Conservation (phyloP, 2,329 filamentous ascomycete genomes). For the Stagonosporopsis cucurbitacearum region DNA sequence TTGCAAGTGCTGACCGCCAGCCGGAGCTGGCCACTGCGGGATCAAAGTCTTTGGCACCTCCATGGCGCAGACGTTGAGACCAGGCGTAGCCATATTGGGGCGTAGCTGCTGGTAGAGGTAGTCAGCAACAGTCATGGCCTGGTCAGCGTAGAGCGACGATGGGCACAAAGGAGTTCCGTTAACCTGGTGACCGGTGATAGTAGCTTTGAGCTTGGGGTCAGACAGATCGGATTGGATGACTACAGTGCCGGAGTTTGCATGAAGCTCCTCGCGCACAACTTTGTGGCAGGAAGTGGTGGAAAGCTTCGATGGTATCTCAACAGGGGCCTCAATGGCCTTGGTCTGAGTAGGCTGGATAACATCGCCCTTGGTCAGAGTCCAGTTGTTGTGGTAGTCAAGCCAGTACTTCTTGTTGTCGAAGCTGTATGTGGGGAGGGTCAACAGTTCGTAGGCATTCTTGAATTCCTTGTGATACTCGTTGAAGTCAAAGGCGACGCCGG, state of each 20-base stretch:
- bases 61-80: slow-evolving; percentile 70
- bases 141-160: slow-evolving; percentile 68
- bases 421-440: slow-evolving; percentile 71
- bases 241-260: slow-evolving; percentile 64
- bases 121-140: slow-evolving; percentile 69
- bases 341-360: slow-evolving; percentile 52
- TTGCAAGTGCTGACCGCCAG: slow-evolving; percentile 65
- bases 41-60: slow-evolving; percentile 75
- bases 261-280: slow-evolving; percentile 67
- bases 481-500: slow-evolving; percentile 71
- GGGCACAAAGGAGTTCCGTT: slow-evolving; percentile 72
- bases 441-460: slow-evolving; percentile 62
- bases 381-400: slow-evolving; percentile 75
- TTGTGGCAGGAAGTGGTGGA: slow-evolving; percentile 71
- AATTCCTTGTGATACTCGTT: slow-evolving; percentile 72
- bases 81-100: slow-evolving; percentile 62
- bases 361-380: slow-evolving; percentile 73
- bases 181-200: slow-evolving; percentile 70
- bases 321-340: slow-evolving; percentile 46
- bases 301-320: slow-evolving; percentile 59
- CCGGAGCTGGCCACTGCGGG: slow-evolving; percentile 56
- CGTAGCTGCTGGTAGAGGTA: slow-evolving; percentile 71
- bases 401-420: slow-evolving; percentile 77
- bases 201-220: slow-evolving; percentile 66
- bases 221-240: slow-evolving; percentile 71